Percentiles rank a stretch among this genome's conserved stretches.
phyloP scores from a whole-genome alignment of 176 grass and related monocot genomes.

The Chrysopogon serrulatus region DNA sequence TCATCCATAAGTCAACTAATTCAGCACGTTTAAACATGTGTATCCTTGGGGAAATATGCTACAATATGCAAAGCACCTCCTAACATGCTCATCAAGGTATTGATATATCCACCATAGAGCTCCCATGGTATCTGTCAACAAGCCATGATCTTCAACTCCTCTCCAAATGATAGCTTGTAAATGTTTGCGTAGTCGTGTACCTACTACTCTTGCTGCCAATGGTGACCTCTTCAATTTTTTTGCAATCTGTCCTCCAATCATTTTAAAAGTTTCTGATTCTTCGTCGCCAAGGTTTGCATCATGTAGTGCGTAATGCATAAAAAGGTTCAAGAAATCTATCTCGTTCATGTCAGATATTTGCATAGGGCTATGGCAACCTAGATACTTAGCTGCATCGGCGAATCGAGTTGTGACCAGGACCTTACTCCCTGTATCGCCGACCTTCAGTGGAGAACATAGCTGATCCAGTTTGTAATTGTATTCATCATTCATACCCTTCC shows the following conservation, averaged over 20 bases:
- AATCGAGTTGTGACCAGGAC: conserved; percentile 27
- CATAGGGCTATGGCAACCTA: neutral
- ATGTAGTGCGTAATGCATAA: conserved; percentile 15
- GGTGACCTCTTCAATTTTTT: no score
- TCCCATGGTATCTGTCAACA: conserved; percentile 28
- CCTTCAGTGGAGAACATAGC: neutral
- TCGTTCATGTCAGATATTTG: conserved; percentile 1
- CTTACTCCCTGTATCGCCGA: conserved; percentile 5
- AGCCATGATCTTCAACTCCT: no score
- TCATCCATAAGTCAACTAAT: conserved; percentile 31
- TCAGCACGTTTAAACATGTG: neutral
- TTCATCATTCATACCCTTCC: neutral
- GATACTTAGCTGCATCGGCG: neutral
- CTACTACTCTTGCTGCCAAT: no score
- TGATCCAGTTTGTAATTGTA: neutral
- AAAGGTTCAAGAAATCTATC: neutral
- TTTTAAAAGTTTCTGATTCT: no score
- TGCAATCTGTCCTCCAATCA: no score
- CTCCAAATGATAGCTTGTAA: no score
- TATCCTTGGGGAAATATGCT: conserved; percentile 14
- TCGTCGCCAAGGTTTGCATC: no score
- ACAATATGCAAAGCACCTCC: conserved; percentile 31
- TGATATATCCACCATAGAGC: conserved; percentile 25
- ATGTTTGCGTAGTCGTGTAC: no score
- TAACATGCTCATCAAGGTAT: neutral